Evolutionary conservation across 1,139 yeast species (phyloP), one percentile per base, ranked within the genome.

Genomic region (Saccharomycopsis hybrid): DNA sequence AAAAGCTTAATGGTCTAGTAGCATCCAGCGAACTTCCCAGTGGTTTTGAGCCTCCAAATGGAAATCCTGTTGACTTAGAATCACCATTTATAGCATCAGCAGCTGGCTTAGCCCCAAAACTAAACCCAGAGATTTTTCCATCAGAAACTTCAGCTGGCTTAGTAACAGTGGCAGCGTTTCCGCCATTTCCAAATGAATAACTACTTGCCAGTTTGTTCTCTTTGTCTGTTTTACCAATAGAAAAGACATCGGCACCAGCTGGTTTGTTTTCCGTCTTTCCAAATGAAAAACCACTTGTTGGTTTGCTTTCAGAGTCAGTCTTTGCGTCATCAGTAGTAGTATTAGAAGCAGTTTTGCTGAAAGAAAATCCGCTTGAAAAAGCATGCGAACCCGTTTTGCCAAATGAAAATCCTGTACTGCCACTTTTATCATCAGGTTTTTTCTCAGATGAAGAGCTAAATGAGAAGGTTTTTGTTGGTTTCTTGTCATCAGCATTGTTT

Each of bases 361-460:
- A 36, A 36, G 39, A 36, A 36, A 36, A 36, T 36, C 39, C 39
- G 33, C 33, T 31, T n/a, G 39, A 36, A 36, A 24, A 8, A 9
- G 39, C 13, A 9, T 9, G 24, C 24, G 7, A 8, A 36, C 24
- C 39, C 13, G 24, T n/a, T 36, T n/a, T n/a, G 25, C 65, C 66
- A 51, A 66, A 65, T 4, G 62, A 54, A 42, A 62, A 56, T 24
- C 62, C 59, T 7, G 58, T 39, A 40, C 54, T 54, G 7, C 57
- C 56, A 56, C 58, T 18, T 27, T 60, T 47, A n/a, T 61, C 55
- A 39, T 57, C 62, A 39, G 56, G 62, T 30, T 59, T 60, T 46
- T 59, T 58, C 35, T 54, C 57, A 25, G 55, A 50, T 36, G 55
- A 47, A 33, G 58, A 56, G 4, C 60, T 56, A 3, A 5, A 25